A percentile compares a stretch with the other conserved stretches of the same genome.
Conservation (phyloP, 169 alveolate genomes). For the Plasmodium inui region DNA sequence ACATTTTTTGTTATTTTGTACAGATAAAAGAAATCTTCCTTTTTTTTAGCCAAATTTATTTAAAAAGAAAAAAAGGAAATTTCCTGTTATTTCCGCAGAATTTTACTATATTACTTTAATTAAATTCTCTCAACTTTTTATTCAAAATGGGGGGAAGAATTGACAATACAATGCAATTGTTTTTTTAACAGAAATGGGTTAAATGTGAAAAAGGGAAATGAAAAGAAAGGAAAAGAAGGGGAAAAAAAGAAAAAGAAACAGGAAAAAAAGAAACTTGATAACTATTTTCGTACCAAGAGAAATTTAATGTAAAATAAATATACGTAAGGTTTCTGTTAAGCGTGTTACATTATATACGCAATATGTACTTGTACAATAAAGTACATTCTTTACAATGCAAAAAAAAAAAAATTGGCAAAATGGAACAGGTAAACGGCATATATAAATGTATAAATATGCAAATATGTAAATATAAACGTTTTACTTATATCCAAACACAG, state of each 20-base stretch:
- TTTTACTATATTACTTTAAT: constrained; percentile 19
- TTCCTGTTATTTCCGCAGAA: constrained; percentile 26
- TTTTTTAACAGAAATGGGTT: constrained; percentile 28
- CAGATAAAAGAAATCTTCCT: background rate
- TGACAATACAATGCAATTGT: background rate
- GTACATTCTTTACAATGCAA: constrained; percentile 1
- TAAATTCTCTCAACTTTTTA: constrained; percentile 13
- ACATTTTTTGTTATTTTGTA: constrained; percentile 80
- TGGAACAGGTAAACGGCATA: background rate
- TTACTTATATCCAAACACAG: background rate
- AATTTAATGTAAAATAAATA: background rate
- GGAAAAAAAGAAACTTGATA: background rate
- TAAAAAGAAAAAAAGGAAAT: background rate
- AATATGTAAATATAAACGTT: background rate
- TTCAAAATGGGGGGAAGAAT: constrained; percentile 32
- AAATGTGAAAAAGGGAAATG: constrained; percentile 8
- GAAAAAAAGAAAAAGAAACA: background rate
- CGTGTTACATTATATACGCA: constrained; percentile 5
- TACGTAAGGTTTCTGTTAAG: background rate
- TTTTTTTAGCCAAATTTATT: background rate
- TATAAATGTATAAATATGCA: background rate
- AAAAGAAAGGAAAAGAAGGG: background rate
- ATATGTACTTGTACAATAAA: constrained; percentile 5
- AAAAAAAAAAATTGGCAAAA: constrained; percentile 5
- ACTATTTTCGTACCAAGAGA: background rate